Conservation (phyloP, 2,329 filamentous ascomycete genomes). For the Cercospora sp. region DNA sequence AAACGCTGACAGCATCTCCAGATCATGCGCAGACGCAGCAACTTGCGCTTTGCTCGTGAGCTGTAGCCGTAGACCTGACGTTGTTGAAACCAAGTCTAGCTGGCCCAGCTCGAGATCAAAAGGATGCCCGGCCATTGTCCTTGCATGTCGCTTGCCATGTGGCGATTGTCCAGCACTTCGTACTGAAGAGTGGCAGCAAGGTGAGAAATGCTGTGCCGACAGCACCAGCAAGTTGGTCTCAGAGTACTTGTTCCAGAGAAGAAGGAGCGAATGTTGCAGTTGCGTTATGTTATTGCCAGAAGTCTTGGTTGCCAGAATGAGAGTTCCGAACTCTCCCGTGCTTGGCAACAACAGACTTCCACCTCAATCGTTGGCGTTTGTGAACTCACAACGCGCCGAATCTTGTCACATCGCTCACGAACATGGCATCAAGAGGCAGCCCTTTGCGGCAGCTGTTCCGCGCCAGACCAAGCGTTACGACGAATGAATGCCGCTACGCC, state of each 20-base stretch:
- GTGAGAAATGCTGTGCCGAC: background rate
- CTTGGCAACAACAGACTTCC: background rate
- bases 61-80: conserved; percentile 24
- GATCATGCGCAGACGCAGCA: conserved; percentile 25
- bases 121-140: conserved; percentile 11
- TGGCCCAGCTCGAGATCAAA: conserved; percentile 17
- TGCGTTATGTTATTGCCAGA: background rate
- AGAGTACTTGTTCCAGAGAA: background rate
- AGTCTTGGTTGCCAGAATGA: background rate
- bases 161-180: background rate
- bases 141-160: conserved; percentile 1
- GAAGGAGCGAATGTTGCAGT: background rate
- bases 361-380: background rate
- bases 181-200: background rate
- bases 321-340: background rate
- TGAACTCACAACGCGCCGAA: background rate
- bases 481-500: background rate
- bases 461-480: background rate
- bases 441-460: conserved; percentile 1
- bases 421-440: conserved; percentile 4
- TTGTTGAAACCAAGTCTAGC: conserved; percentile 13
- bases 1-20: background rate
- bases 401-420: background rate
- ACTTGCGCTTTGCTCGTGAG: conserved; percentile 27
- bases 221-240: background rate